Evolutionary conservation across 2,329 filamentous ascomycete species (phyloP), one percentile per base, ranked within the genome.

Genomic region (Nemania sp.): DNA sequence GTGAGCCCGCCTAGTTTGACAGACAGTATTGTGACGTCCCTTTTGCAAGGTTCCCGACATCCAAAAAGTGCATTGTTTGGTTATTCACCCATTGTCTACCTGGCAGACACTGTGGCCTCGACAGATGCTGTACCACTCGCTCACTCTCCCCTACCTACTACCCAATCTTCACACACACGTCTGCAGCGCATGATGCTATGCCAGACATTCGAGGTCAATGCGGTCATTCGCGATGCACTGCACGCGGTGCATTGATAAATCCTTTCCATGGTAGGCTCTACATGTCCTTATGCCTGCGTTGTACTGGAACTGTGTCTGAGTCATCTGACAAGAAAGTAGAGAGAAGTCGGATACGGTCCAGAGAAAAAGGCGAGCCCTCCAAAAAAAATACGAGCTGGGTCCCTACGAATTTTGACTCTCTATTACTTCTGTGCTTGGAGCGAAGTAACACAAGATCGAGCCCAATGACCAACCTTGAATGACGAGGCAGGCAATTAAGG

Each of bases 91-190:
- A 57, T 55, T 60, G 22, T 51, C 7, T 41, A 20, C 5, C 13
- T n/a, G 15, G 27, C 57, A 47, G 38, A 53, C 35, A 24, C 18
- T 27, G 41, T 64, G 56, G 29, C 38, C 61, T 70, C 47, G 65
- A 60, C 54, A 49, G 41, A 59, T 65, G 65, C 32, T 60, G 68
- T 65, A 65, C 61, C 41, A 67, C 67, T 62, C 53, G 47, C 43
- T 26, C 10, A 3, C 29, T 22, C 51, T 53, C 20, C 27, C 32
- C 53, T 62, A 51, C 64, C 26, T 41, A 41, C 32, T 56, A 20
- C 53, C 64, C 56, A 49, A 62, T 57, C 49, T 62, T 57, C 61
- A 47, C 62, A 65, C 56, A 59, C 35, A 45, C 61, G 45, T 52
- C 60, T 35, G 58, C 57, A 62, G 61, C 13, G 49, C 54, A 61